Evolutionary conservation across 805 yeast genomes (phyloP), one percentile per base, ranked within the genome.

Genomic region (Saccharomycopsis olivae): DNA sequence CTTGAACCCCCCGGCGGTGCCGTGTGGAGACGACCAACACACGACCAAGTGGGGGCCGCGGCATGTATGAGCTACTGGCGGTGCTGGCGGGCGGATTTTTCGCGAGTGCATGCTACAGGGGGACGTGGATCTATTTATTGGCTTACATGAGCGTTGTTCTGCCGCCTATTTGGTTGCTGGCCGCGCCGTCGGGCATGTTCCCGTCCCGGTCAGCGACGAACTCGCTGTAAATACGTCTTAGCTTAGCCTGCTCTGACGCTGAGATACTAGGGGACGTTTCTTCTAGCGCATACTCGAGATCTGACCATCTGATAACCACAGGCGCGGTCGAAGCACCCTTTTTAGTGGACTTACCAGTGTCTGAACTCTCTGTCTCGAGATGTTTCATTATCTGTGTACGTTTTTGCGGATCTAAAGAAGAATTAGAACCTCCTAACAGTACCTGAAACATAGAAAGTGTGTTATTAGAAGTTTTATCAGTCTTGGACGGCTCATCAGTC

Each of bases 251-350:
- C 52, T 89, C 97, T 15, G 75, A 69, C 1, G 62, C 57, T 0
- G 96, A 87, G 21, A 89, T 86, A 35, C 95, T 84, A n/a, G 95
- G 85, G 49, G 83, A 85, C 1, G 96, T 86, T 40, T 83, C 94
- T 17, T 57, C 53, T 35, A 83, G 59, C 0, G 95, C 81, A 27
- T 66, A 66, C 5, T 64, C 39, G 41, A 89, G 68, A 52, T 89
- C 84, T 6, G 56, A 54, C 10, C 65, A 64, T 3, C 62, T 58
- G 6, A 86, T 74, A 1, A 52, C 43, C 3, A 81, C 39, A n/a
- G n/a, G n/a, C n/a, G n/a, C n/a, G n/a, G n/a, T n/a, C 5, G 8
- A 19, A 14, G 29, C 18, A 10, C n/a, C 15, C 25, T 35, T 16
- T 18, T 39, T 15, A 6, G 5, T 13, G 3, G 27, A 5, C 20